These are phyloP conservation scores for Hyphodiscus hymeniophilus DNA, from an alignment of 495 filamentous ascomycete species.

Conservation along the genomic window DNA sequence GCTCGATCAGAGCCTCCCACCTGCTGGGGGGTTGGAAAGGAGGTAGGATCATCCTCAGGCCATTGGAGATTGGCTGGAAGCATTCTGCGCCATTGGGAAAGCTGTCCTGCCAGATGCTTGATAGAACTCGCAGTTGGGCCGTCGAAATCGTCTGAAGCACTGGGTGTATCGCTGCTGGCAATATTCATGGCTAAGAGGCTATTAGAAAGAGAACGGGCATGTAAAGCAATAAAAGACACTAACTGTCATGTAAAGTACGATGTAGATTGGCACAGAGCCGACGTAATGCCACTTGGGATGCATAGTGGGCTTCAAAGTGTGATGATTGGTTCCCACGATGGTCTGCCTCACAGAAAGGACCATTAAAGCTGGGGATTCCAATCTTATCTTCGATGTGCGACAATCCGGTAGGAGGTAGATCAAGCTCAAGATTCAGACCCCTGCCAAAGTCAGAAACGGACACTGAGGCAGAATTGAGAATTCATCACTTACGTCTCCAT, in stretches of 20 bases:
- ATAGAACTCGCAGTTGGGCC: conserved; percentile 30
- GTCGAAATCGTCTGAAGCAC: conserved; percentile 4
- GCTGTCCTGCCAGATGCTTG: conserved; percentile 38
- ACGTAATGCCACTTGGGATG: conserved; percentile 50
- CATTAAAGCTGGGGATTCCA: conserved; percentile 42
- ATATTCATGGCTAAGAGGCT: conserved; percentile 10
- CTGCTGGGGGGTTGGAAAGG: conserved; percentile 25
- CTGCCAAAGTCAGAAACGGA: conserved; percentile 19
- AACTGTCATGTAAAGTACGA: conserved; percentile 39
- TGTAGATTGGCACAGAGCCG: conserved; percentile 42
- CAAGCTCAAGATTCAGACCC: conserved; percentile 45
- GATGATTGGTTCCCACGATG: conserved; percentile 38
- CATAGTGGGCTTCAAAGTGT: conserved; percentile 47
- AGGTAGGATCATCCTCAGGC: conserved; percentile 40
- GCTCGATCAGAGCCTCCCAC: conserved; percentile 2
- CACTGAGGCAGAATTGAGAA: not conserved
- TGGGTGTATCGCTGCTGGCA: conserved; percentile 7
- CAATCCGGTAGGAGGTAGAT: conserved; percentile 44
- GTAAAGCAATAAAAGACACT: conserved; percentile 5
- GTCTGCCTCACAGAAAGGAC: conserved; percentile 35
- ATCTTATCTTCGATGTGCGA: conserved; percentile 39
- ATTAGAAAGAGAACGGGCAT: not conserved
- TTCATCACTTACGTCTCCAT: conserved; percentile 46
- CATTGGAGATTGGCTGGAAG: conserved; percentile 45
- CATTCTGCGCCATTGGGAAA: conserved; percentile 46